Conservation (phyloP, 257 asterid genomes). For the Solanum ahanhuiri region DNA sequence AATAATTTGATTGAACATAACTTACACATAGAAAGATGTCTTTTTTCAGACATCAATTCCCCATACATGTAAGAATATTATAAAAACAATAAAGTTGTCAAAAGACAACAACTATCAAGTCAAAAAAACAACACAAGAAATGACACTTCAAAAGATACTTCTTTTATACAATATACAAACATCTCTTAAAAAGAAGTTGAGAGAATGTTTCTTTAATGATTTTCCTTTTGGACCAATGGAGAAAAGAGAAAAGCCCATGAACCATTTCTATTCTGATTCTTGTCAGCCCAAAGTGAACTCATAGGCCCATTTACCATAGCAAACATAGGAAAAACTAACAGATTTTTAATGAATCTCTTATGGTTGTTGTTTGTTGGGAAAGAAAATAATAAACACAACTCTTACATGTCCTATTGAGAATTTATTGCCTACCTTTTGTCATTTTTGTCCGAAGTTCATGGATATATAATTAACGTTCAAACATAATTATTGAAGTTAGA, state of each 20-base stretch:
- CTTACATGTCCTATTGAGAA: not conserved
- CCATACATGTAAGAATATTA: not conserved
- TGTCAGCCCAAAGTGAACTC: not conserved
- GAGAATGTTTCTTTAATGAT: not conserved
- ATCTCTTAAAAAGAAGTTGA: not conserved
- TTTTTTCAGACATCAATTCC: not conserved
- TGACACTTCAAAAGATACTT: not conserved
- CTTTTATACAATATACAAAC: not conserved
- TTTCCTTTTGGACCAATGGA: not conserved
- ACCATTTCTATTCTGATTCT: not conserved
- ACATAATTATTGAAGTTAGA: not conserved
- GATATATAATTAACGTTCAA: not conserved
- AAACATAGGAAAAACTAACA: not conserved
- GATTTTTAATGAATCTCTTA: not conserved
- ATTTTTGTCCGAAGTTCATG: not conserved
- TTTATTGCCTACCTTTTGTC: not conserved
- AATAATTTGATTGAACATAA: not conserved
- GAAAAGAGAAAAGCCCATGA: not conserved
- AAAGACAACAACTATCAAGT: not conserved
- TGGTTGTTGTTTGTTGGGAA: not conserved
- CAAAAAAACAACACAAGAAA: not conserved
- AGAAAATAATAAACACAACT: not conserved
- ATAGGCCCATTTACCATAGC: not conserved
- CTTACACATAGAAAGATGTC: not conserved
- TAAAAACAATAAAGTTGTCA: not conserved